Evolutionary conservation across 768 basidiomycete species (phyloP).

Genomic region (Mycena leptocephala): DNA sequence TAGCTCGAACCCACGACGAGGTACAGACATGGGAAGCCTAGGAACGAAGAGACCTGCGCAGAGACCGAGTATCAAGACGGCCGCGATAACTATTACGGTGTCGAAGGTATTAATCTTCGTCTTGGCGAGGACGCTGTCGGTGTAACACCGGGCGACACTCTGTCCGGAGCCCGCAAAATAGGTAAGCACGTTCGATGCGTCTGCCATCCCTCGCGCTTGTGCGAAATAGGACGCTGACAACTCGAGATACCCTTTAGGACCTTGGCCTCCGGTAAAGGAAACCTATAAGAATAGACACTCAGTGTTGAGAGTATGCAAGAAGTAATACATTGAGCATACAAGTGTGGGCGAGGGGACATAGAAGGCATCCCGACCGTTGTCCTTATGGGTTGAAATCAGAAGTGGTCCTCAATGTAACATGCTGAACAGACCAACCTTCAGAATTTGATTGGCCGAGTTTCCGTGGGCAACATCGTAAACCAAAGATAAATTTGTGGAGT

Average conservation of each 20-base stretch:
- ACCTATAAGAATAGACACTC: constrained; percentile 41
- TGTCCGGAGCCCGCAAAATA: constrained; percentile 59
- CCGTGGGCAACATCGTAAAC: constrained; percentile 50
- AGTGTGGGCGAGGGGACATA: constrained; percentile 60
- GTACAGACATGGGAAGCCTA: constrained; percentile 45
- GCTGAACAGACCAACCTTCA: constrained; percentile 45
- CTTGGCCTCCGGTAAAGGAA: constrained; percentile 55
- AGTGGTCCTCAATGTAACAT: background rate
- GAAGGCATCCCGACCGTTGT: constrained; percentile 55
- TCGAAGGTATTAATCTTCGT: constrained; percentile 43
- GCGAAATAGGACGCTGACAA: constrained; percentile 52
- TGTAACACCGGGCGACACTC: constrained; percentile 53
- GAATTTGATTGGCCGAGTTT: constrained; percentile 56
- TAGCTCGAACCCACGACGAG: constrained; percentile 47
- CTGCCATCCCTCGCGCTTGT: constrained; percentile 53
- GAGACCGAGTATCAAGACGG: constrained; percentile 49
- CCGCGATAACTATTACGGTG: constrained; percentile 42
- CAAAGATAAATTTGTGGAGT: constrained; percentile 43
- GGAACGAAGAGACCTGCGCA: constrained; percentile 50
- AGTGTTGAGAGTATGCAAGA: background rate
- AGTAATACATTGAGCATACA: constrained; percentile 38
- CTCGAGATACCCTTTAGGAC: constrained; percentile 56
- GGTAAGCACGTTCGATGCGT: constrained; percentile 58
- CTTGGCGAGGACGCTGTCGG: constrained; percentile 47
- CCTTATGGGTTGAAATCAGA: constrained; percentile 38